Evolutionary conservation across 352 stramenopile genomes (phyloP), one percentile per base, ranked within the genome.

Genomic region (Phytophthora boehmeriae): DNA sequence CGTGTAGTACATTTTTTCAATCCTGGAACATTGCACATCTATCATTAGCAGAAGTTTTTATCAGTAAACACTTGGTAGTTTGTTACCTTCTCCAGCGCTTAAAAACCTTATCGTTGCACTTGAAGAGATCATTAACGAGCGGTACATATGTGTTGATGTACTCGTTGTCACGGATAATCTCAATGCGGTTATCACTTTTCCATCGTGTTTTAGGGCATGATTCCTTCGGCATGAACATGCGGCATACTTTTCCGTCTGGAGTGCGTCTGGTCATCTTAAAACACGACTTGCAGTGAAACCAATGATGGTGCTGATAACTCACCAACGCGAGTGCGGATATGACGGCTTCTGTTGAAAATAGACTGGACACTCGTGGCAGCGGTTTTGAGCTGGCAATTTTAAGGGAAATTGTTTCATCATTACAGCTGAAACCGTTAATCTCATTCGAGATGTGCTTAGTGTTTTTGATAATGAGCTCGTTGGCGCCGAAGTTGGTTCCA

Each of bases 251-350:
- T 14, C 39, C 52, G 16, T 51, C 30, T 19, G 52, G 52, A 5
- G 52, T 51, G n/a, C 52, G 52, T 38, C 41, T n/a, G n/a, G n/a
- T n/a, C n/a, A n/a, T n/a, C 13, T 52, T 59, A 16, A 59, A 52
- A 10, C 52, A 59, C 8, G 52, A 59, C 22, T 10, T 44, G 4
- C n/a, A 20, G 19, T 59, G 41, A 39, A 43, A 41, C 41, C 52
- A 59, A 19, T 47, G 51, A 14, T 59, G 51, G 22, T 50, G 38
- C 8, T 59, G 52, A 19, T 59, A 51, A 4, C 16, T n/a, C 4
- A 56, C 19, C 6, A 56, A 16, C 3, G 49, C 16, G 10, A 19
- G 30, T 22, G 20, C 34, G 9, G 9, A n/a, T 13, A 45, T 23
- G 35, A 46, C 45, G 8, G 9, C 30, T 38, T 17, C 30, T 6